A percentile compares a stretch with the other conserved stretches of the same genome.
phyloP scores from a whole-genome alignment of 768 basidiomycete genomes.

The Mycena sanguinolenta region DNA sequence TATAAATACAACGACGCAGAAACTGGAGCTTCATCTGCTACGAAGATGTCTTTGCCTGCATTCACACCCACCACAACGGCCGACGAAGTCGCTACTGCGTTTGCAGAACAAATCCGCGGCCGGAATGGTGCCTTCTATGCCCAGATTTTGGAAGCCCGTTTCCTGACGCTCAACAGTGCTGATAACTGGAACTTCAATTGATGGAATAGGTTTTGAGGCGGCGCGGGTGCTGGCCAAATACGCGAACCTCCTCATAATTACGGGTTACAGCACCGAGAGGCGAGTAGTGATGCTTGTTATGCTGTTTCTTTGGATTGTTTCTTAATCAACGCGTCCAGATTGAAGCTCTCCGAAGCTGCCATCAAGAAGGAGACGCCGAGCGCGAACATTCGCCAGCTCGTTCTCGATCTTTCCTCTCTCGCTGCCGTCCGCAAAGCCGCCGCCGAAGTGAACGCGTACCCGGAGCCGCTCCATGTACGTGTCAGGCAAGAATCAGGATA shows the following conservation, averaged over 20 bases:
- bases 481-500: too few species aligned
- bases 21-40: not conserved
- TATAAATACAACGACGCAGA: too few species aligned
- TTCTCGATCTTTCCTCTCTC: conserved; percentile 19
- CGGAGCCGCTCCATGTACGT: conserved; percentile 20
- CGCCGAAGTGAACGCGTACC: conserved; percentile 12
- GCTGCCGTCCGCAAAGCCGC: conserved; percentile 23
- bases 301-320: not conserved
- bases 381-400: conserved; percentile 6
- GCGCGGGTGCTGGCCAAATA: conserved; percentile 3
- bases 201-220: conserved; percentile 13
- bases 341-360: conserved; percentile 12
- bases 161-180: not conserved
- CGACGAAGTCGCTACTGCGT: not conserved
- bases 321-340: not conserved
- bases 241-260: conserved; percentile 10
- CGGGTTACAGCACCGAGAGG: conserved; percentile 15
- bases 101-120: conserved; percentile 9
- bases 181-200: conserved; percentile 8
- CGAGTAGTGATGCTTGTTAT: not conserved
- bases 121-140: not conserved
- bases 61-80: conserved; percentile 5
- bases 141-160: not conserved
- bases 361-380: conserved; percentile 4
- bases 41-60: not conserved